Evolutionary conservation across 495 filamentous ascomycete species (phyloP).

Genomic region (Trichoderma orchidacearum): DNA sequence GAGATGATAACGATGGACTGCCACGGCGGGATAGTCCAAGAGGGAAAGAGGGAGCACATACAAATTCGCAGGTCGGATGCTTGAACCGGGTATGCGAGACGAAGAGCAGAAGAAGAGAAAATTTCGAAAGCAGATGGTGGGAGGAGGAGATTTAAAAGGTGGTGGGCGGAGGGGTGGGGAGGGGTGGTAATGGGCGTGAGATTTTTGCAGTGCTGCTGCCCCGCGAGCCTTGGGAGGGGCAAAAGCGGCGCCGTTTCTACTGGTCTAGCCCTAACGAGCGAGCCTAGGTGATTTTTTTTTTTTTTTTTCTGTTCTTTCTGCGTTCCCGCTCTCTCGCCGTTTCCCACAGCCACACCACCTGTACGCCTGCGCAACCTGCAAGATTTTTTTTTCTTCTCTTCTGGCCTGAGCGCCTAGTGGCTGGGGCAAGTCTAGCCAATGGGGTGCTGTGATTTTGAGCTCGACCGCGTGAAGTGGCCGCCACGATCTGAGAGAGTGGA

Average conservation of each 20-base stretch:
- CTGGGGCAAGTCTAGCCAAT: not conserved
- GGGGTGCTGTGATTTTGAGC: not conserved
- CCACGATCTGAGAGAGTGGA: not conserved
- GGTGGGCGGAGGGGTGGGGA: not conserved
- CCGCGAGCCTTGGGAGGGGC: not conserved
- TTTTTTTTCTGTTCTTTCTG: no score
- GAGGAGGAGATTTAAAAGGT: slow-evolving; percentile 1
- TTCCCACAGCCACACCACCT: not conserved
- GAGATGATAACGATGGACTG: not conserved
- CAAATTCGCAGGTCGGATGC: slow-evolving; percentile 5
- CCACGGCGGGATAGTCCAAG: not conserved
- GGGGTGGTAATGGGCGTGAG: no score
- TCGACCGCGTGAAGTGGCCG: not conserved
- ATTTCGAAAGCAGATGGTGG: not conserved
- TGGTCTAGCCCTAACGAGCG: not conserved
- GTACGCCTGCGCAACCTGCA: no score
- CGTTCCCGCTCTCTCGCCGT: not conserved
- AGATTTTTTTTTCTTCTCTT: not conserved
- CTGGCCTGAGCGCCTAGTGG: not conserved
- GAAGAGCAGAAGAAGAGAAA: slow-evolving; percentile 2
- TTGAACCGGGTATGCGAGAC: slow-evolving; percentile 6
- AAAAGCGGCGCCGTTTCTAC: not conserved
- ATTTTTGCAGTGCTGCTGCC: not conserved
- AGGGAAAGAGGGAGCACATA: not conserved
- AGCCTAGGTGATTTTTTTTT: not conserved